Evolutionary conservation across 75 land plant species (phyloP).

Genomic region (Pseudotsuga menziesii): DNA sequence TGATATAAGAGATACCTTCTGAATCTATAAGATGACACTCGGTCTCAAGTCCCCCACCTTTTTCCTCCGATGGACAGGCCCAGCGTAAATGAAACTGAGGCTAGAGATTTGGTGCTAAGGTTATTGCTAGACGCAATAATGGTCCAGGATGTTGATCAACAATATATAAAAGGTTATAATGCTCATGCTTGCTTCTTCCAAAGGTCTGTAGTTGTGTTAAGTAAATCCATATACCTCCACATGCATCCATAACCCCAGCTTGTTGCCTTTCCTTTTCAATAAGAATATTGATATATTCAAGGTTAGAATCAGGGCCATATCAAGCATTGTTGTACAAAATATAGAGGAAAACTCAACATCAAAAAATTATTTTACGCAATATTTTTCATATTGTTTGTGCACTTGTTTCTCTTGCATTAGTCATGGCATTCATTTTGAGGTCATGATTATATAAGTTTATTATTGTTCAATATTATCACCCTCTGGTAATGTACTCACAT

Average conservation of each 20-base stretch:
- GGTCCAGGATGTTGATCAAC: slow-evolving; percentile 43
- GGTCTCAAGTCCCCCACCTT: slow-evolving; percentile 72
- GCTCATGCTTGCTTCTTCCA: slow-evolving; percentile 57
- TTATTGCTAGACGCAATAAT: slow-evolving; percentile 88
- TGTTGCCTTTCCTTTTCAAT: slow-evolving; percentile 95
- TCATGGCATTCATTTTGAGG: background rate
- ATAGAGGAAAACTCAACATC: background rate
- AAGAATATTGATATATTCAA: slow-evolving; percentile 9
- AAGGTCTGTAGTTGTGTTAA: slow-evolving; percentile 50
- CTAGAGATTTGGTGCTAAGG: slow-evolving; percentile 90
- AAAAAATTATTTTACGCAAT: background rate
- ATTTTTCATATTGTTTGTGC: background rate
- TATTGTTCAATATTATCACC: background rate
- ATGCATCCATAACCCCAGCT: slow-evolving; percentile 54
- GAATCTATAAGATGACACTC: slow-evolving; percentile 49
- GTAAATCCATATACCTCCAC: slow-evolving; percentile 87
- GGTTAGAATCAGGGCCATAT: slow-evolving; percentile 7
- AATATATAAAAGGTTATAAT: slow-evolving; percentile 79
- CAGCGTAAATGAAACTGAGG: slow-evolving; percentile 92
- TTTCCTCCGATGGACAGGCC: slow-evolving; percentile 76
- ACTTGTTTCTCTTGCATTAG: background rate
- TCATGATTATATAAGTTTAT: background rate
- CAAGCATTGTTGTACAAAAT: slow-evolving; percentile 2
- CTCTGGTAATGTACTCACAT: background rate
- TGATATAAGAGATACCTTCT: slow-evolving; percentile 43